Evolutionary conservation across 2,329 filamentous ascomycete species (phyloP).

Genomic region (Colletotrichum sp.): DNA sequence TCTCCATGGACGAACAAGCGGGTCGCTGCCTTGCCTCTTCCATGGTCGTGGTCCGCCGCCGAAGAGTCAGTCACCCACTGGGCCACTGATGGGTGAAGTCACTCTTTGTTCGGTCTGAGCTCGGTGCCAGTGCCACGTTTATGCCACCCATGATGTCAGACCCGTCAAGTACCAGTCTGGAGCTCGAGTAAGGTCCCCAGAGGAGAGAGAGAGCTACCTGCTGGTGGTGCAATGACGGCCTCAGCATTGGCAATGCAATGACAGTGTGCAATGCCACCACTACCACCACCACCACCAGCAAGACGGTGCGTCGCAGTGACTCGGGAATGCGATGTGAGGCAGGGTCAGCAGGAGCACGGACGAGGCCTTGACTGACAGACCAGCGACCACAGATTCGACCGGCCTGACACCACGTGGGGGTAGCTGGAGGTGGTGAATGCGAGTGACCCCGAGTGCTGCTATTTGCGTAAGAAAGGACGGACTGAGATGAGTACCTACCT

Average conservation of each 20-base stretch:
- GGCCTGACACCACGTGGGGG: slow-evolving; percentile 14
- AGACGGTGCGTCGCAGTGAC: background rate
- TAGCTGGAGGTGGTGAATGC: background rate
- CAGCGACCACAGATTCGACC: background rate
- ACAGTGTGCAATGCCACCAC: background rate
- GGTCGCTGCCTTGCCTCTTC: background rate
- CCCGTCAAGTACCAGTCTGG: background rate
- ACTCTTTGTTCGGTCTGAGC: slow-evolving; percentile 6
- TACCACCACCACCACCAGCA: background rate
- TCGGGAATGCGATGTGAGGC: background rate
- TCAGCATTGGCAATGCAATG: background rate
- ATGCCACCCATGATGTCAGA: slow-evolving; percentile 14
- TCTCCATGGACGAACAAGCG: slow-evolving; percentile 10
- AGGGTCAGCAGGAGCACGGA: background rate
- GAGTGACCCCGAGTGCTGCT: background rate
- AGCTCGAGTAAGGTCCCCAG: background rate
- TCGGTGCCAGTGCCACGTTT: slow-evolving; percentile 1
- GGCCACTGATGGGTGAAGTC: background rate
- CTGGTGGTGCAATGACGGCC: background rate
- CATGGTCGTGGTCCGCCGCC: background rate
- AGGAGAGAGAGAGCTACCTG: background rate
- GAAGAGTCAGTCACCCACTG: background rate
- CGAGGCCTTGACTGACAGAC: background rate
- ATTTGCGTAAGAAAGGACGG: background rate
- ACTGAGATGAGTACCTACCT: background rate